Evolutionary conservation across 768 basidiomycete genomes (phyloP).

Genomic region (Russula griseocarnosa): DNA sequence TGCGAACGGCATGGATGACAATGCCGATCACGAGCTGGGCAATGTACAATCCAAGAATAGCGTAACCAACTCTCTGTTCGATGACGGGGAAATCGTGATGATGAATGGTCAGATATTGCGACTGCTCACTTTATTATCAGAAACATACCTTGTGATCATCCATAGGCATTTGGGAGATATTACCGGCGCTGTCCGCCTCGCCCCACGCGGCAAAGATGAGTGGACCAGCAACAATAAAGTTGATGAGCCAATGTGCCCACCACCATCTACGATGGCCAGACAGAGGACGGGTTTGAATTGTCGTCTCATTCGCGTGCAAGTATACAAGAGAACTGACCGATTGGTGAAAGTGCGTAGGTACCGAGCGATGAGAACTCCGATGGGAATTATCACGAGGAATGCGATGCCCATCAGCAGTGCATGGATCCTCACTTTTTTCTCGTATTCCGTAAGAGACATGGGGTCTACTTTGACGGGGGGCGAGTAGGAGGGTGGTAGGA

Average conservation of each 20-base stretch:
- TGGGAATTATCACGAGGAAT: conserved; percentile 12
- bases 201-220: conserved; percentile 51
- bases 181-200: conserved; percentile 32
- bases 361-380: conserved; percentile 13
- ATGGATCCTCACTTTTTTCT: conserved; percentile 15
- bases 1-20: conserved; percentile 53
- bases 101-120: neutral
- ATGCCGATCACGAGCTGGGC: conserved; percentile 47
- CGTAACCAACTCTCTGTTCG: conserved; percentile 48
- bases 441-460: conserved; percentile 14
- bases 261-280: conserved; percentile 12
- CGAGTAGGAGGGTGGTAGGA: neutral
- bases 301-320: neutral
- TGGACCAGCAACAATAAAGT: conserved; percentile 42
- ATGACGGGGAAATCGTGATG: neutral
- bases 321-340: no score
- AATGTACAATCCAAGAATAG: conserved; percentile 52
- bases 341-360: conserved; percentile 14
- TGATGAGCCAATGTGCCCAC: conserved; percentile 15
- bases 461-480: neutral
- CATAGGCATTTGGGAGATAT: neutral
- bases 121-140: neutral
- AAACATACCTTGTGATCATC: conserved; percentile 41
- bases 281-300: neutral
- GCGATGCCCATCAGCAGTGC: conserved; percentile 9